Conservation (phyloP, 805 yeast genomes). For the Pichia paraexigua region DNA sequence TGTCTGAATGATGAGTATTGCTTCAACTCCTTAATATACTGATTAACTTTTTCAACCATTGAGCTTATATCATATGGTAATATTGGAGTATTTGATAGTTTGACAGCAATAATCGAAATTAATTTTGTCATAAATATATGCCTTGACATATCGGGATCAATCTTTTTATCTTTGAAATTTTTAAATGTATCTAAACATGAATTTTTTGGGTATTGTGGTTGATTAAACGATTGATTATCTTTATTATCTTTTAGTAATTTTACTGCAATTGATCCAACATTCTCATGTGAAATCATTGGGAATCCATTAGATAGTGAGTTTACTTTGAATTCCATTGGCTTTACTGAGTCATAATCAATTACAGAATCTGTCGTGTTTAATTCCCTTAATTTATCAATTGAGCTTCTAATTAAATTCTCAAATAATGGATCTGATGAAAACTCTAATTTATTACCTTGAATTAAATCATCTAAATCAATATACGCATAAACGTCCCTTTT, state of each 20-base stretch:
- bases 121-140: constrained; percentile 52
- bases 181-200: constrained; percentile 63
- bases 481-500: constrained; percentile 57
- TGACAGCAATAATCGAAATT: constrained; percentile 44
- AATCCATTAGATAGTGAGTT: constrained; percentile 17
- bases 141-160: constrained; percentile 50
- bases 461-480: constrained; percentile 64
- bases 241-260: constrained; percentile 30
- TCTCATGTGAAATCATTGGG: constrained; percentile 56
- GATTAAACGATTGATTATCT: constrained; percentile 18
- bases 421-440: constrained; percentile 54
- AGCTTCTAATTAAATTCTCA: constrained; percentile 37
- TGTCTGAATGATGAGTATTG: constrained; percentile 19
- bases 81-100: constrained; percentile 66
- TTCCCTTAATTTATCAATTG: constrained; percentile 27
- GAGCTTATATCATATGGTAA: constrained; percentile 56
- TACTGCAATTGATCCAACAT: constrained; percentile 63
- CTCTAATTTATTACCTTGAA: constrained; percentile 44
- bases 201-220: constrained; percentile 34
- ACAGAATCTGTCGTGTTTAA: constrained; percentile 25
- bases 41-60: constrained; percentile 37
- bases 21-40: constrained; percentile 40
- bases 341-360: constrained; percentile 43
- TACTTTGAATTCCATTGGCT: background rate
- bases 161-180: constrained; percentile 36